A percentile compares a stretch with the other conserved stretches of the same genome.
Conservation (phyloP, 108 stramenopile genomes). For the Epipyxis sp. region DNA sequence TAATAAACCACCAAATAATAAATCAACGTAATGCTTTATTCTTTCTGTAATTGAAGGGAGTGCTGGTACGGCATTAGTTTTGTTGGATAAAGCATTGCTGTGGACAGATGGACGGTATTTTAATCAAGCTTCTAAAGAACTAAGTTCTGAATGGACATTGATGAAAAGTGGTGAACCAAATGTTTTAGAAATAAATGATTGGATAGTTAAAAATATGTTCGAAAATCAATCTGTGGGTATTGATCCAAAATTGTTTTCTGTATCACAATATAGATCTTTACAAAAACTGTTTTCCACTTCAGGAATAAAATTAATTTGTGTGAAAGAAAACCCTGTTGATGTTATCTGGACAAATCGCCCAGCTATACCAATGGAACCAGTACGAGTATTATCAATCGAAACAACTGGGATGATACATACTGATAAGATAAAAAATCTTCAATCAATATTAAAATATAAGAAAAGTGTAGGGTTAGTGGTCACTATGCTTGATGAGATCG, state of each 20-base stretch:
- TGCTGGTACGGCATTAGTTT: slow-evolving; percentile 90
- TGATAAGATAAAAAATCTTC: slow-evolving; percentile 66
- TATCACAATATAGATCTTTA: neutral
- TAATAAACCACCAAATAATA: too few species aligned
- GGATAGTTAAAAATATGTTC: slow-evolving; percentile 32
- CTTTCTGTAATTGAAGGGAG: too few species aligned
- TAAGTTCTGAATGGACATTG: slow-evolving; percentile 67
- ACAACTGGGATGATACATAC: slow-evolving; percentile 72
- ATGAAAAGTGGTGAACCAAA: slow-evolving; percentile 64
- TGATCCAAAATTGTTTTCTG: slow-evolving; percentile 39
- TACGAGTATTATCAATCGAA: slow-evolving; percentile 81
- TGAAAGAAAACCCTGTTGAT: slow-evolving; percentile 71
- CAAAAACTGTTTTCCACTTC: neutral
- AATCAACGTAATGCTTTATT: too few species aligned
- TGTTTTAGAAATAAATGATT: slow-evolving; percentile 46
- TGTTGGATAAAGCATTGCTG: slow-evolving; percentile 56
- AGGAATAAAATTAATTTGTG: neutral
- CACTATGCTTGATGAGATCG: slow-evolving; percentile 85
- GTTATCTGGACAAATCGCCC: slow-evolving; percentile 80
- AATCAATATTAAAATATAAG: slow-evolving; percentile 65
- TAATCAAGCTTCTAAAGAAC: slow-evolving; percentile 76
- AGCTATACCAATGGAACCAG: slow-evolving; percentile 64
- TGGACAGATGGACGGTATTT: slow-evolving; percentile 97
- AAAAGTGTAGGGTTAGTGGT: slow-evolving; percentile 78
- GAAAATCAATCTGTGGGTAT: slow-evolving; percentile 36